These are phyloP conservation scores for Caryopteris hybrid DNA, from an alignment of 305 asterid genomes.

Conservation along the genomic window DNA sequence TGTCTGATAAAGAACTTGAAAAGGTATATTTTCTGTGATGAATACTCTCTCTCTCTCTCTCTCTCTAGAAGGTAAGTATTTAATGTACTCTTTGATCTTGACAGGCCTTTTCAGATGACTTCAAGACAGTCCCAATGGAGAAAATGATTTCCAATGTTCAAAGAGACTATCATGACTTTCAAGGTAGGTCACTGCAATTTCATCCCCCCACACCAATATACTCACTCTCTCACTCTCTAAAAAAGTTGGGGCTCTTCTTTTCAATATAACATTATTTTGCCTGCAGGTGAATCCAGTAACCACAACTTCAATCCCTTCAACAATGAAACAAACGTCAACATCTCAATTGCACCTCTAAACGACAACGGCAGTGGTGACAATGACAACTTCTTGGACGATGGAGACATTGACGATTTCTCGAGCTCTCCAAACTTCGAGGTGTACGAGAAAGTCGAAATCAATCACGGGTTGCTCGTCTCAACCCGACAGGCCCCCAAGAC, in stretches of 20 bases:
- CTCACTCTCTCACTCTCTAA: too few species aligned
- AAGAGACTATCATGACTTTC: slow-evolving; percentile 48
- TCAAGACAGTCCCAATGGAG: slow-evolving; percentile 60
- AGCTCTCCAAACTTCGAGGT: slow-evolving; percentile 49
- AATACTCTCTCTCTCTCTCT: neutral
- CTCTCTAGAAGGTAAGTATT: neutral
- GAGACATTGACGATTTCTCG: slow-evolving; percentile 55
- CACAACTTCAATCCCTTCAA: slow-evolving; percentile 29
- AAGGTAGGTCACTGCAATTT: slow-evolving; percentile 37
- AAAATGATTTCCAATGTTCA: slow-evolving; percentile 39
- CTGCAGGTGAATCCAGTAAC: slow-evolving; percentile 51
- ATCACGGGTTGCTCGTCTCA: slow-evolving; percentile 71
- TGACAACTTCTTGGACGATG: slow-evolving; percentile 55
- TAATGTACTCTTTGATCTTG: slow-evolving; percentile 5
- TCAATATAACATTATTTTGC: neutral
- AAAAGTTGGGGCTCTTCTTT: too few species aligned
- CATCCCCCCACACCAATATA: too few species aligned
- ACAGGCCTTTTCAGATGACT: slow-evolving; percentile 64
- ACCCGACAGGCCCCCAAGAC: slow-evolving; percentile 72
- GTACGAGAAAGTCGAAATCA: slow-evolving; percentile 56
- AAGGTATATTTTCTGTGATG: slow-evolving; percentile 48
- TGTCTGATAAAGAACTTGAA: slow-evolving; percentile 62
- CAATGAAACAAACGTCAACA: slow-evolving; percentile 31
- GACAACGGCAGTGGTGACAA: slow-evolving; percentile 12
- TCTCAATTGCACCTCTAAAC: slow-evolving; percentile 37